Conservation (phyloP, 2,329 filamentous ascomycete species). For the Endocalyx cinctus region DNA sequence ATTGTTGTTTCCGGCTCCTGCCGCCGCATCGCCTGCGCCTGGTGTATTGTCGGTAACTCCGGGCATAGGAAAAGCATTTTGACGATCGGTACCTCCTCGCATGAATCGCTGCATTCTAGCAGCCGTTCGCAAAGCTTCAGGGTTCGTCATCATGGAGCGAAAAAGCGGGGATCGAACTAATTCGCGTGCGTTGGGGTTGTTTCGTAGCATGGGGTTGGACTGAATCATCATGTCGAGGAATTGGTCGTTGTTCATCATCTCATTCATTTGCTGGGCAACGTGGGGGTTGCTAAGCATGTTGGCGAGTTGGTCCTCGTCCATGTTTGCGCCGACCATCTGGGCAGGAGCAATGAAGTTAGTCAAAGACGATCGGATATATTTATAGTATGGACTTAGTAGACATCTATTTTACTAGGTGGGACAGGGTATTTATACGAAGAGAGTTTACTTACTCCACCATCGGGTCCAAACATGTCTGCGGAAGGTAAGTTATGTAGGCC, state of each 20-base stretch:
- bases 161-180: slow-evolving; percentile 87
- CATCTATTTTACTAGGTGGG: too few relatives aligned
- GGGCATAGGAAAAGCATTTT: slow-evolving; percentile 74
- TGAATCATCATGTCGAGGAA: slow-evolving; percentile 94
- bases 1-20: slow-evolving; percentile 25
- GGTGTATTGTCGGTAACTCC: slow-evolving; percentile 85
- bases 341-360: slow-evolving; percentile 7
- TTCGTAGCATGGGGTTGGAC: slow-evolving; percentile 60
- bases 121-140: slow-evolving; percentile 75
- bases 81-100: slow-evolving; percentile 46
- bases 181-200: slow-evolving; percentile 65
- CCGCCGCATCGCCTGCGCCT: slow-evolving; percentile 35
- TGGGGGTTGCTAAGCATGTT: slow-evolving; percentile 85
- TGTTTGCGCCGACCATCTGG: slow-evolving; percentile 87
- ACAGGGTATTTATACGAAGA: too few relatives aligned
- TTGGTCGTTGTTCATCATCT: slow-evolving; percentile 90
- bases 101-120: slow-evolving; percentile 76
- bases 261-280: slow-evolving; percentile 82
- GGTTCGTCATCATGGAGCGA: slow-evolving; percentile 89
- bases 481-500: slow-evolving; percentile 86
- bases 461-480: slow-evolving; percentile 84
- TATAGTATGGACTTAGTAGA: too few relatives aligned
- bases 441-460: slow-evolving; percentile 73
- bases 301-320: slow-evolving; percentile 71
- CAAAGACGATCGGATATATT: slow-evolving; percentile 1